Conservation (phyloP, 73 alveolate genomes). For the Paramecium primaurelia region DNA sequence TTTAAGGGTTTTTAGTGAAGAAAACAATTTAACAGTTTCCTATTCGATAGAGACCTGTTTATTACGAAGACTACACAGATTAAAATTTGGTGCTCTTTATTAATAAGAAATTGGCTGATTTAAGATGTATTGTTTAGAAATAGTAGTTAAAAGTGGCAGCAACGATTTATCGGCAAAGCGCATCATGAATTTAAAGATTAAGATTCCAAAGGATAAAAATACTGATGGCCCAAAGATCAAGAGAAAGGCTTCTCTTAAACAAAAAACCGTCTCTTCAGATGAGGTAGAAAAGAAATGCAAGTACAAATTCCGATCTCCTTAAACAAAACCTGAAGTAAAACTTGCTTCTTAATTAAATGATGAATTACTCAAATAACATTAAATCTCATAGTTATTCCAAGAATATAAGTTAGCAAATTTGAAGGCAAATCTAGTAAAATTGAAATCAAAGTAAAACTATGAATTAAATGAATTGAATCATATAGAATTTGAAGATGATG, state of each 20-base stretch:
- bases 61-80: not conserved
- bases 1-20: constrained; percentile 4
- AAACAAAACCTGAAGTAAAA: not conserved
- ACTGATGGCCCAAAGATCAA: not conserved
- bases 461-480: not conserved
- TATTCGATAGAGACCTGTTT: not conserved
- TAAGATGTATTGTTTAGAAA: not conserved
- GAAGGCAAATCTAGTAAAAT: not conserved
- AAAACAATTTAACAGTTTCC: not conserved
- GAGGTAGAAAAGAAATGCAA: not conserved
- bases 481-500: not conserved
- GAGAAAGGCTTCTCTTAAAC: not conserved
- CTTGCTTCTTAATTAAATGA: not conserved
- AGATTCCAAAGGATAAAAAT: not conserved
- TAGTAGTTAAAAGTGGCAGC: constrained; percentile 27
- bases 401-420: not conserved
- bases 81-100: not conserved
- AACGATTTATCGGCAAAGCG: constrained; percentile 3
- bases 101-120: not conserved
- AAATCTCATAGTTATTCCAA: not conserved
- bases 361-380: not conserved
- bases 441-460: not conserved
- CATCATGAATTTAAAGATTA: not conserved
- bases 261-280: not conserved
- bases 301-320: not conserved